Conservation (phyloP, 148 eudicot species). For the Chenopodium album region DNA sequence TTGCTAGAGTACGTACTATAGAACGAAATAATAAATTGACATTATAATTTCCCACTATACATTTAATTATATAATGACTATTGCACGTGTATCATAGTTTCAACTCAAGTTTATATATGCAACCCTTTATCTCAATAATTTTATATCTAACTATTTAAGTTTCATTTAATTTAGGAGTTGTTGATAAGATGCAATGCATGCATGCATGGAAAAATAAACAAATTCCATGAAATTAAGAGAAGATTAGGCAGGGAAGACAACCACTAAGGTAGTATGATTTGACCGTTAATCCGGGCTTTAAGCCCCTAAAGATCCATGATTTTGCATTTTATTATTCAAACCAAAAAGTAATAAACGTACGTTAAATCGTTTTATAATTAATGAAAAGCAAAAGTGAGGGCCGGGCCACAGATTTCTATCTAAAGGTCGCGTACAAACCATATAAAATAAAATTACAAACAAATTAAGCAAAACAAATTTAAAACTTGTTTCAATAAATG, state of each 20-base stretch:
- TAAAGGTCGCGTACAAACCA: not conserved
- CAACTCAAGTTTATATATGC: not conserved
- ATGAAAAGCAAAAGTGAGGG: conserved; percentile 12
- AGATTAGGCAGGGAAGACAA: conserved; percentile 29
- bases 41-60: no score
- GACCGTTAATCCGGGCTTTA: conserved; percentile 33
- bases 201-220: conserved; percentile 15
- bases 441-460: not conserved
- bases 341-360: not conserved
- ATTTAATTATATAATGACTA: not conserved
- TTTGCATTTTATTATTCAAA: not conserved
- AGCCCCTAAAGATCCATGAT: conserved; percentile 10
- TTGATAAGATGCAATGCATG: conserved; percentile 1
- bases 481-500: not conserved
- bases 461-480: not conserved
- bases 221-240: conserved; percentile 43
- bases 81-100: not conserved
- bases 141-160: not conserved
- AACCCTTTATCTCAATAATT: not conserved
- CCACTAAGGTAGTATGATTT: conserved; percentile 37
- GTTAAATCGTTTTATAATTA: not conserved
- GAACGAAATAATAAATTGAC: no score
- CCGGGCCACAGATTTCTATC: not conserved
- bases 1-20: no score
- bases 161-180: not conserved